Evolutionary conservation across 805 yeast species (phyloP).

Genomic region (Schizosaccharomyces japonicus): DNA sequence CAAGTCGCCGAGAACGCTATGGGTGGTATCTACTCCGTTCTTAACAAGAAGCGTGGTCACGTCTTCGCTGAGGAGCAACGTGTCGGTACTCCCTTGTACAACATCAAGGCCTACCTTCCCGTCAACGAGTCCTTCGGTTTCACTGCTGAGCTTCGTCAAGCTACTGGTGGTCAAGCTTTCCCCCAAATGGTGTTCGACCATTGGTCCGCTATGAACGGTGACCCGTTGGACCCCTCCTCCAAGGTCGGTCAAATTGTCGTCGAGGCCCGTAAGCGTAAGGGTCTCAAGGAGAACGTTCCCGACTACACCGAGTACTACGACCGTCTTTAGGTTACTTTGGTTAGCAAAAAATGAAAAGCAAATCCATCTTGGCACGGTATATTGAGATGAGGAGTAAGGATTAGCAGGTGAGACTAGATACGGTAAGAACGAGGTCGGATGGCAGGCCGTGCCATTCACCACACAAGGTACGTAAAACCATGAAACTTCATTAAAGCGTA

Average conservation of each 20-base stretch:
- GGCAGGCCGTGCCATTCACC: too few relatives aligned
- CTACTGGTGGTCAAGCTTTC: constrained; percentile 99
- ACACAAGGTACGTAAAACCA: too few relatives aligned
- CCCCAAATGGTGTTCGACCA: constrained; percentile 99
- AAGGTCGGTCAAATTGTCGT: constrained; percentile 43
- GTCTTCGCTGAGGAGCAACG: constrained; percentile 98
- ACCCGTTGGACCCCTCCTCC: constrained; percentile 67
- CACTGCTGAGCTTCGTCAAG: constrained; percentile 98
- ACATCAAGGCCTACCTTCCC: constrained; percentile 98
- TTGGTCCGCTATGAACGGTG: constrained; percentile 80
- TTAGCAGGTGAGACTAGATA: too few relatives aligned
- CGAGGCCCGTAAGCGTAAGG: constrained; percentile 78
- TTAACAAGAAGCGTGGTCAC: constrained; percentile 96
- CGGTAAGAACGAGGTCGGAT: too few relatives aligned
- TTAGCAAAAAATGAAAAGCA: too few relatives aligned
- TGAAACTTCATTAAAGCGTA: too few relatives aligned
- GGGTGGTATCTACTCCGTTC: constrained; percentile 99
- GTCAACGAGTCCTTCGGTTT: constrained; percentile 99
- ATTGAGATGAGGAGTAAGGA: too few relatives aligned
- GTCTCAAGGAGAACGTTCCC: constrained; percentile 92
- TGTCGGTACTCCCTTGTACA: constrained; percentile 99
- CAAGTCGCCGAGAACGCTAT: constrained; percentile 98
- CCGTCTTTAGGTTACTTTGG: constrained; percentile 20
- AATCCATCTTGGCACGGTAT: too few relatives aligned
- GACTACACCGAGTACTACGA: constrained; percentile 95